Evolutionary conservation across 495 filamentous ascomycete species (phyloP), one percentile per base, ranked within the genome.

Genomic region (Penicillium subrubescens): DNA sequence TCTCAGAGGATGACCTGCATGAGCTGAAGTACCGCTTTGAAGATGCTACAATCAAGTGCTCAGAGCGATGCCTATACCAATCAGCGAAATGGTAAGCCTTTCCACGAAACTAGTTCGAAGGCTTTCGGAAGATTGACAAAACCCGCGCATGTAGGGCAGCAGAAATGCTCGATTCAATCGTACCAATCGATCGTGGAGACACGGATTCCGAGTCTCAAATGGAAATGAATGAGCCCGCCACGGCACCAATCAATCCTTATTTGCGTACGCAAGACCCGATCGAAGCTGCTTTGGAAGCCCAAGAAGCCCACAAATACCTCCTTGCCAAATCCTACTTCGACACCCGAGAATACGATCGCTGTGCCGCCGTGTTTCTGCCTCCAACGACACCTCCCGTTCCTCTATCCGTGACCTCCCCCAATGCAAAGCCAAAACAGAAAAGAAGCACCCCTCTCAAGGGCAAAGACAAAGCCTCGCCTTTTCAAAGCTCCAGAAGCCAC

Each of bases 281-380:
- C 46, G 94, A 99, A 81, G 89, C 90, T 7, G 74, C 79, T 1
- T 86, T 96, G 2, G 96, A 99, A 76, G 84, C 89, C 5, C 85
- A 82, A 66, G 96, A 99, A 76, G 79, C 92, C 12, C 83, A 88
- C 67, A 88, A 87, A 72, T 98, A 92, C 72, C 87, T 98, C 1
- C 82, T 99, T 14, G 95, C 96, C 35, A 97, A 97, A 73, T 92
- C 95, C 0, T 92, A 92, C 69, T 98, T 99, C 69, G 95, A 99
- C 67, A 96, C 92, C 63, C 90, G 92, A 58, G 96, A 99, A 77
- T 98, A 88, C 71, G 94, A 98, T 69, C 92, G 96, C 57, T 97
- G 94, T 70, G 90, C 95, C 8, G 89, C 92, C 21, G 91, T 96
- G 51, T 97, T 97, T 71, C 81, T 97, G 0, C 92, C 92, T 27